phyloP scores from a whole-genome alignment of 1,284 basidiomycete genomes.

The Heterobasidion occidentale region DNA sequence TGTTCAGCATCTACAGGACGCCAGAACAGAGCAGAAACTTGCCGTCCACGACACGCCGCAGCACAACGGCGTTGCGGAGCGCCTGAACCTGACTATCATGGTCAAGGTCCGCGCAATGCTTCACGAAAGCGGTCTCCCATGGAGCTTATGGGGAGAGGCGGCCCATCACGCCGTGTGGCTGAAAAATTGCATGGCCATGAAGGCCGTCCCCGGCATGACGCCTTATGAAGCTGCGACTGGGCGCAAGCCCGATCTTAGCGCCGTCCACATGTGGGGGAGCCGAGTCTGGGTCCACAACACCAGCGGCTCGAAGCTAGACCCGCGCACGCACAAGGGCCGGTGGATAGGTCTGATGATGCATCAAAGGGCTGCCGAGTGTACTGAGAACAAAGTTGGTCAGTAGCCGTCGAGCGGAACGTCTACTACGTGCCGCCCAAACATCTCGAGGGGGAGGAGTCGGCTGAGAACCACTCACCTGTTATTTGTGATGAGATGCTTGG shows the following conservation, averaged over 20 bases:
- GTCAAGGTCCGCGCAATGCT: background rate
- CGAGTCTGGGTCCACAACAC: constrained; percentile 6
- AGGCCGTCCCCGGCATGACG: constrained; percentile 9
- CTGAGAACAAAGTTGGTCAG: background rate
- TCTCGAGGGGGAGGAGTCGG: background rate
- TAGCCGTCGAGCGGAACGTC: background rate
- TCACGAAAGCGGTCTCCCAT: constrained; percentile 16
- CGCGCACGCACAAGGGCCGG: constrained; percentile 15
- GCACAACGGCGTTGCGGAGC: constrained; percentile 27
- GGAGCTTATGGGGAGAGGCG: background rate
- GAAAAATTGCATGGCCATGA: constrained; percentile 22
- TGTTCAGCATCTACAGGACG: too few relatives aligned
- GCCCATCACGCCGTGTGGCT: constrained; percentile 19
- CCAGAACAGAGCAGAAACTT: too few relatives aligned
- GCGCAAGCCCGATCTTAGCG: background rate
- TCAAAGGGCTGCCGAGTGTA: background rate
- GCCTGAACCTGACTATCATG: constrained; percentile 19
- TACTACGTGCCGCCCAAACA: background rate
- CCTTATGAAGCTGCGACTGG: background rate
- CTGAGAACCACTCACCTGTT: background rate
- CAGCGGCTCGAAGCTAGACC: constrained; percentile 19
- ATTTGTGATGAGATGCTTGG: background rate
- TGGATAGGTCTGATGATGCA: constrained; percentile 20
- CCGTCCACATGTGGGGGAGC: constrained; percentile 8
- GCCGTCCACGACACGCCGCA: constrained; percentile 26